phyloP scores from a whole-genome alignment of 2,329 filamentous ascomycete genomes.

The Alternaria novae-zelandiae region DNA sequence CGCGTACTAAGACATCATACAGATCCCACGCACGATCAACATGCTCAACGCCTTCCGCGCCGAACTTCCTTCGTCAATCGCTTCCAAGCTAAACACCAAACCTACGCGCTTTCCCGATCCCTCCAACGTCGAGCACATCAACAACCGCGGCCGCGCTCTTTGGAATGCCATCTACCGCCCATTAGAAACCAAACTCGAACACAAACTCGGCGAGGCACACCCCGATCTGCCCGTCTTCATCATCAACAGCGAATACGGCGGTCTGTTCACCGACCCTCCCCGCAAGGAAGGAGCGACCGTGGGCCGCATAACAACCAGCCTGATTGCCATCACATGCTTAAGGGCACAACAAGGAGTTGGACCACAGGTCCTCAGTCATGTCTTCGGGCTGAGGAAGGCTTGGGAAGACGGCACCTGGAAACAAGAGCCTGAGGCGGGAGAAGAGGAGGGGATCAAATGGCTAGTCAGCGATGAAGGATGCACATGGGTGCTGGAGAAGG shows the following conservation, averaged over 20 bases:
- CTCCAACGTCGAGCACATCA: conserved; percentile 62
- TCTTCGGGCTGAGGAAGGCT: conserved; percentile 80
- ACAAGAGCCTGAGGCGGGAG: conserved; percentile 53
- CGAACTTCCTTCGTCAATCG: conserved; percentile 64
- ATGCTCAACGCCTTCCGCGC: conserved; percentile 74
- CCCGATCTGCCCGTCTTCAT: conserved; percentile 85
- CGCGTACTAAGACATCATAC: conserved; percentile 57
- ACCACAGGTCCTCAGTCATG: conserved; percentile 80
- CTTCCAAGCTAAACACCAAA: conserved; percentile 59
- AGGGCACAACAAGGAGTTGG: conserved; percentile 81
- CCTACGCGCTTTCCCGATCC: conserved; percentile 59
- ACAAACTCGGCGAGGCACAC: conserved; percentile 75
- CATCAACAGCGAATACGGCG: conserved; percentile 74
- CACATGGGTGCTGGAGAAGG: conserved; percentile 66
- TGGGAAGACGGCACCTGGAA: conserved; percentile 69
- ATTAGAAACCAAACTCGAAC: conserved; percentile 73
- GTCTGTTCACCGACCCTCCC: conserved; percentile 73
- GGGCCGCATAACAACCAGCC: conserved; percentile 73
- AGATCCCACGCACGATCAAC: conserved; percentile 84
- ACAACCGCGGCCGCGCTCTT: conserved; percentile 66
- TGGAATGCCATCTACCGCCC: conserved; percentile 82
- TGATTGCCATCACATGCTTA: conserved; percentile 77
- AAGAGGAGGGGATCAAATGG: conserved; percentile 66
- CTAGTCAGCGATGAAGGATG: conserved; percentile 69
- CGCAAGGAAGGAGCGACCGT: conserved; percentile 58